Evolutionary conservation across 2,329 filamentous ascomycete species (phyloP), one percentile per base, ranked within the genome.

Genomic region (Conoideocrella luteorostrata): DNA sequence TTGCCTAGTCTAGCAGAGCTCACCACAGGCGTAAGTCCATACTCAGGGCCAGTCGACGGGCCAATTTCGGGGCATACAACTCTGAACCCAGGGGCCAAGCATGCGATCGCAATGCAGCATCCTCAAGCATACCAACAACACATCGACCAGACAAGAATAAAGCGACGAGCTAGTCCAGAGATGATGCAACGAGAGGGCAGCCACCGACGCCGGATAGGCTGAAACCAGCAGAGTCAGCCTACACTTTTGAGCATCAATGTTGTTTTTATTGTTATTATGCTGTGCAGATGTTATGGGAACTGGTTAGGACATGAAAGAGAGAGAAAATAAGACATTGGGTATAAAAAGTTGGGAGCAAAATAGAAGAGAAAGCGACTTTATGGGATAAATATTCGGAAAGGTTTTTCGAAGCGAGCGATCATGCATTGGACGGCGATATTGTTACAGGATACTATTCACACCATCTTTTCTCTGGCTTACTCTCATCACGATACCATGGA

Each of bases 1-100:
- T 64, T 84, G n/a, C 80, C 80, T 2, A 72, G 78, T 40, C 69
- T 84, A 13, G 73, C 75, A 28, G 79, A 84, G 56, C 69, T 84
- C 52, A 83, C 80, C 2, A 82, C 78, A 0, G 79, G 80, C 11
- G 67, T 81, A 24, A 79, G 74, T 50, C 75, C 77, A 1, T 82
- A 82, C 56, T 75, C 66, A 50, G 75, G 74, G n/a, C 74, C 75
- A 4, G 49, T 53, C 2, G 51, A 56, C 32, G 30, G 72, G 7
- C 62, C 67, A 3, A 66, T 56, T 30, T 59, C 44, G 12, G 43
- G 53, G 22, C 50, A 53, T 13, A 38, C 52, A 12, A 47, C 50
- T 22, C 22, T 29, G 9, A n/a, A 17, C 9, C 59, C 36, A 65
- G 66, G 47, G 59, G 62, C 21, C 55, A 63, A 22, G 56, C 66